Conservation (phyloP, 1,284 basidiomycete genomes). For the Fomitopsis pinicola region DNA sequence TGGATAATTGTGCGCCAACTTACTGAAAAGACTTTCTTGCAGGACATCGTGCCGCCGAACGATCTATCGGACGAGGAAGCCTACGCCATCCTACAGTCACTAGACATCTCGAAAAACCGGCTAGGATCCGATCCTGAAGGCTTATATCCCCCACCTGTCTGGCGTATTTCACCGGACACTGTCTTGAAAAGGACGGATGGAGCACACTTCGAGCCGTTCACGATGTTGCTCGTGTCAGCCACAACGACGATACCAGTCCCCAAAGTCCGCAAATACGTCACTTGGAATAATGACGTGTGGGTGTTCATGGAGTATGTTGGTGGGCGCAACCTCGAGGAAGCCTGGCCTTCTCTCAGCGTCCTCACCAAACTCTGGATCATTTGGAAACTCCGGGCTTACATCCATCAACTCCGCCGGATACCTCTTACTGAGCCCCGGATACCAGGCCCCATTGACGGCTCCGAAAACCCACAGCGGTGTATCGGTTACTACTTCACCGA, state of each 20-base stretch:
- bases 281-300: conserved; percentile 3
- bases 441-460: conserved; percentile 13
- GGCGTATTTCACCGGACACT: background rate
- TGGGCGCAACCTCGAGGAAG: conserved; percentile 18
- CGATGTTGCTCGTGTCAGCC: conserved; percentile 11
- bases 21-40: background rate
- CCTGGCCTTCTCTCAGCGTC: conserved; percentile 21
- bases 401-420: conserved; percentile 26
- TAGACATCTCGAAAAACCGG: background rate
- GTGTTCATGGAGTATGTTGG: conserved; percentile 23
- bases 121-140: background rate
- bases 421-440: background rate
- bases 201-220: background rate
- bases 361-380: conserved; percentile 21
- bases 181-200: background rate
- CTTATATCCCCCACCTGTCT: background rate
- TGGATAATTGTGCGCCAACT: background rate
- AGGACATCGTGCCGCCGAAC: background rate
- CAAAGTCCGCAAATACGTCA: conserved; percentile 14
- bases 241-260: conserved; percentile 23
- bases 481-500: background rate
- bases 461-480: background rate
- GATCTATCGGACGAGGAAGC: background rate
- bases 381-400: conserved; percentile 25
- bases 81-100: background rate